Percentiles rank a stretch among this genome's conserved stretches.
Evolutionary conservation across 352 stramenopile species (phyloP).

Genomic region (Sclerospora graminicola): DNA sequence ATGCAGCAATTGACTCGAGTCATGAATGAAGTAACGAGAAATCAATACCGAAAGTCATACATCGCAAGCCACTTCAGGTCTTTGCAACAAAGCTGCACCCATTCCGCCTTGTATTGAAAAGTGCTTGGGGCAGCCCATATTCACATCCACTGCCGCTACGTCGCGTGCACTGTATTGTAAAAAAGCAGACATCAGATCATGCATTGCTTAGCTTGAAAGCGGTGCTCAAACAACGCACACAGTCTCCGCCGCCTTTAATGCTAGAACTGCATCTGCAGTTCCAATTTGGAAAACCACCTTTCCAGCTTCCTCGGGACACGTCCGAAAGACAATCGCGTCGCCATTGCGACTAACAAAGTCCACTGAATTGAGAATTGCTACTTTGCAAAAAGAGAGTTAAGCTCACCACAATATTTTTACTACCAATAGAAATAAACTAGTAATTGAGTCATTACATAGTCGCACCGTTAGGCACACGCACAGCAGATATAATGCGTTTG

Average conservation of each 20-base stretch:
- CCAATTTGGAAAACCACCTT: constrained; percentile 88
- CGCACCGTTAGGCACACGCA: constrained; percentile 70
- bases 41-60: constrained; percentile 12
- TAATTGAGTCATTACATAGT: constrained; percentile 1
- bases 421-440: neutral
- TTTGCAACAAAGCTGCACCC: constrained; percentile 84
- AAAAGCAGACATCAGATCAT: neutral
- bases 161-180: constrained; percentile 45
- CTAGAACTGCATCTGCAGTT: constrained; percentile 63
- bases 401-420: too few relatives aligned
- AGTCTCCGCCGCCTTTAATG: constrained; percentile 62
- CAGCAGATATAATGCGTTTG: constrained; percentile 81
- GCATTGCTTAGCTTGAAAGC: too few relatives aligned
- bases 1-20: neutral
- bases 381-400: neutral
- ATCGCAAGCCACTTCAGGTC: constrained; percentile 80
- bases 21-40: neutral
- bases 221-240: constrained; percentile 35
- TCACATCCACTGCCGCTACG: constrained; percentile 88
- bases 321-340: constrained; percentile 82
- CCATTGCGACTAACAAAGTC: constrained; percentile 86
- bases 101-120: constrained; percentile 90
- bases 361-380: constrained; percentile 71
- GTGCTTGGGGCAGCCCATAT: constrained; percentile 93
- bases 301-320: constrained; percentile 63